Conservation (phyloP, 768 basidiomycete genomes). For the Boletellus sp. region DNA sequence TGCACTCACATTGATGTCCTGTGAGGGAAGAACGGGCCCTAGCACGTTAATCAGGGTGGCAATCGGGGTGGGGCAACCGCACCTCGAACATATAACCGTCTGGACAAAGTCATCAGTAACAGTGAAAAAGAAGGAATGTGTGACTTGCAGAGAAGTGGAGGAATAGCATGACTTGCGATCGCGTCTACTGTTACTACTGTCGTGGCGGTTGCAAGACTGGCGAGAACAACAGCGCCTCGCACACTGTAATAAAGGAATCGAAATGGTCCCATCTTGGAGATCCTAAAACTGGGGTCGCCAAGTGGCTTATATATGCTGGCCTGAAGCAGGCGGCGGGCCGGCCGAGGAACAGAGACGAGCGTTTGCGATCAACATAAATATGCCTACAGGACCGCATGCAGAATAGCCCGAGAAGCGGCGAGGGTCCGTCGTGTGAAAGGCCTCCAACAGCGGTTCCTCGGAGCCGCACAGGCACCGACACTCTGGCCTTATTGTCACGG, state of each 20-base stretch:
- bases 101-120: constrained; percentile 16
- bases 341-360: too few species aligned
- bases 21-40: not conserved
- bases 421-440: not conserved
- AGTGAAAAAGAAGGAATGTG: not conserved
- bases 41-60: not conserved
- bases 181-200: constrained; percentile 41
- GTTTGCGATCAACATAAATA: constrained; percentile 2
- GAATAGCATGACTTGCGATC: constrained; percentile 49
- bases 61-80: constrained; percentile 2
- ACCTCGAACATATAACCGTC: constrained; percentile 64
- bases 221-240: not conserved
- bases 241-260: constrained; percentile 1
- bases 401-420: not conserved
- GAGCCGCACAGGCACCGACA: too few species aligned
- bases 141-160: constrained; percentile 50
- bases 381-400: not conserved
- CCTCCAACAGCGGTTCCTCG: not conserved
- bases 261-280: constrained; percentile 13
- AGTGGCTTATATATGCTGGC: constrained; percentile 5
- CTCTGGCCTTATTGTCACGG: too few species aligned
- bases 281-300: not conserved
- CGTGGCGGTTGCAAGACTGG: constrained; percentile 1
- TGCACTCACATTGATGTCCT: constrained; percentile 61
- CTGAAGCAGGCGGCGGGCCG: not conserved